Evolutionary conservation across 108 stramenopile species (phyloP).

Genomic region (Nitzschia sp.): DNA sequence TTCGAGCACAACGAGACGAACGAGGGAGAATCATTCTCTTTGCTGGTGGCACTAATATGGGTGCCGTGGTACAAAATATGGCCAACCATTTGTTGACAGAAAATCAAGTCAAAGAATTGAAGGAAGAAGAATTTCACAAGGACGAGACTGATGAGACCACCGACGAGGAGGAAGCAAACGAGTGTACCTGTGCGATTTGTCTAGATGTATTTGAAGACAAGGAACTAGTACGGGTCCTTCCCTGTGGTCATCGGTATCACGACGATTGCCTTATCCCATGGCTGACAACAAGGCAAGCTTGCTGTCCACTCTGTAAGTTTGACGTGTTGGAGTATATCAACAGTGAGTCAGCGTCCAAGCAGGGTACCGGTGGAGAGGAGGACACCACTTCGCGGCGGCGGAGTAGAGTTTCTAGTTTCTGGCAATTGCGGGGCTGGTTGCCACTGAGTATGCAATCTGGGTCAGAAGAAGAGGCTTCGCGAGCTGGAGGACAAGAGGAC

Average conservation of each 20-base stretch:
- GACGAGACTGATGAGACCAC: background rate
- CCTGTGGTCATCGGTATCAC: conserved; percentile 89
- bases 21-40: conserved; percentile 27
- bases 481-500: background rate
- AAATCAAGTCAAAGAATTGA: conserved; percentile 29
- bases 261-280: conserved; percentile 88
- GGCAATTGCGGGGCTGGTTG: background rate
- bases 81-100: conserved; percentile 20
- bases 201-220: conserved; percentile 84
- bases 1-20: conserved; percentile 25
- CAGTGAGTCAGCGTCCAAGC: background rate
- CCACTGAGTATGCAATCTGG: background rate
- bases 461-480: background rate
- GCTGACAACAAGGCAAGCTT: conserved; percentile 81
- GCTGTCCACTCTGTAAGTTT: conserved; percentile 82
- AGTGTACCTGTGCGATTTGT: conserved; percentile 78
- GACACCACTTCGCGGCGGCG: background rate
- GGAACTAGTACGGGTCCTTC: conserved; percentile 63
- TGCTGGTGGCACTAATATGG: conserved; percentile 8
- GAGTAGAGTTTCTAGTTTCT: background rate
- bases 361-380: background rate
- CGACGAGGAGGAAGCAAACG: background rate
- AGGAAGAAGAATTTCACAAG: conserved; percentile 14
- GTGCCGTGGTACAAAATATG: conserved; percentile 9
- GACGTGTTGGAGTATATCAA: conserved; percentile 41